These are phyloP conservation scores for Yarrowia sp. DNA, from an alignment of 805 yeast genomes.

Conservation along the genomic window DNA sequence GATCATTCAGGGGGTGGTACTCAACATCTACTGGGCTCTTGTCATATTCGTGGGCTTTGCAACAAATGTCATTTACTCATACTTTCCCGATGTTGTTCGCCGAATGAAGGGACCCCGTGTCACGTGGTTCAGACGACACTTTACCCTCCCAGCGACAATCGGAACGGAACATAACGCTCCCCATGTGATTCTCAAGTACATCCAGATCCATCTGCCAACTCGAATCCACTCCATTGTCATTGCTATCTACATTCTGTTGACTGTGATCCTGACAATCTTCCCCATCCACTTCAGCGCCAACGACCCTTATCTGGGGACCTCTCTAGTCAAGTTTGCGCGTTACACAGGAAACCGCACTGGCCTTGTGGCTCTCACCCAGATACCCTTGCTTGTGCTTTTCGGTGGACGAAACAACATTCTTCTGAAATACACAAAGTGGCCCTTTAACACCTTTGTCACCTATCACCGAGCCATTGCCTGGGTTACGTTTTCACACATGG, in stretches of 20 bases:
- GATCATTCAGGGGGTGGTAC: slow-evolving; percentile 18
- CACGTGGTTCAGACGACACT: slow-evolving; percentile 14
- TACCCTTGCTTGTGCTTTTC: not conserved
- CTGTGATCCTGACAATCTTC: not conserved
- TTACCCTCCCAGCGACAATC: not conserved
- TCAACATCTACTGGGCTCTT: slow-evolving; percentile 17
- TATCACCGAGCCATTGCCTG: slow-evolving; percentile 21
- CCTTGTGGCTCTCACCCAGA: slow-evolving; percentile 16
- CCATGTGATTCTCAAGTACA: not conserved
- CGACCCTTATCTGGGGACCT: slow-evolving; percentile 13
- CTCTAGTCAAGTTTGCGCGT: slow-evolving; percentile 6
- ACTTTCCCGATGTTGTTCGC: not conserved
- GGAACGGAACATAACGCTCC: slow-evolving; percentile 13
- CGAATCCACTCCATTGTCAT: slow-evolving; percentile 14
- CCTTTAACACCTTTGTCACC: slow-evolving; percentile 8
- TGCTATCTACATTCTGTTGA: not conserved
- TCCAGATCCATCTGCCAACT: slow-evolving; percentile 18
- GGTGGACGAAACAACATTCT: slow-evolving; percentile 14
- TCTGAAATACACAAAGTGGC: slow-evolving; percentile 8
- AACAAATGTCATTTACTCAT: slow-evolving; percentile 3
- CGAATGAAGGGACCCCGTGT: slow-evolving; percentile 1
- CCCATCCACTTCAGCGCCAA: slow-evolving; percentile 8
- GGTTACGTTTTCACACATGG: slow-evolving; percentile 12
- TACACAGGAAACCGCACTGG: slow-evolving; percentile 20
- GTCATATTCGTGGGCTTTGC: slow-evolving; percentile 2